A percentile compares a stretch with the other conserved stretches of the same genome.
These are phyloP conservation scores for Mitragyna speciosa DNA, from an alignment of 257 asterid species.

Conservation along the genomic window DNA sequence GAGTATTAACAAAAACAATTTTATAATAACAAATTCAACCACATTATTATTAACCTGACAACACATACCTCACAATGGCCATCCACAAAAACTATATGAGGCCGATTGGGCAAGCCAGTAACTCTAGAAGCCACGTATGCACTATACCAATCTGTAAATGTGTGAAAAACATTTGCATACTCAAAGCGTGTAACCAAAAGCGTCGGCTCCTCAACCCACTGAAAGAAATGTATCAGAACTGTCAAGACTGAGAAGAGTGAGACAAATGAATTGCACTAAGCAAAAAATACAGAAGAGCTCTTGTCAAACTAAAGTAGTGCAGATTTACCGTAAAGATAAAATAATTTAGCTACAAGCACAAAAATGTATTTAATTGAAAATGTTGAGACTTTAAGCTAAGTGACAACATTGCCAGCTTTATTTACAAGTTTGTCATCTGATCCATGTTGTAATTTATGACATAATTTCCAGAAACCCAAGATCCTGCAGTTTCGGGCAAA, in stretches of 20 bases:
- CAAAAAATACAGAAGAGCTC: neutral
- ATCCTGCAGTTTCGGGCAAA: neutral
- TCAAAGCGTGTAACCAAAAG: slow-evolving; percentile 86
- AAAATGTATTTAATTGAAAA: neutral
- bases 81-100: slow-evolving; percentile 84
- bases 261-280: neutral
- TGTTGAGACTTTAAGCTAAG: neutral
- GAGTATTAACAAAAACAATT: neutral
- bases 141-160: slow-evolving; percentile 96
- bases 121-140: slow-evolving; percentile 90
- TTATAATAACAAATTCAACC: neutral
- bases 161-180: slow-evolving; percentile 94
- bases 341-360: neutral
- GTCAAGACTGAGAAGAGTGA: slow-evolving; percentile 10
- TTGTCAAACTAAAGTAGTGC: neutral
- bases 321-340: neutral
- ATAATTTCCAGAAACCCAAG: neutral
- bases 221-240: slow-evolving; percentile 29
- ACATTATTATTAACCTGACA: neutral
- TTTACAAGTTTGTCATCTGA: neutral
- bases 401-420: neutral
- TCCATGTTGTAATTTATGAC: neutral
- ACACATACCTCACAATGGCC: slow-evolving; percentile 90
- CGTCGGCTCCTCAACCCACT: slow-evolving; percentile 98
- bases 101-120: slow-evolving; percentile 86